Percentiles rank a stretch among this genome's conserved stretches.
phyloP scores from a whole-genome alignment of 148 eudicot genomes.

The Fallopia convolvulus region DNA sequence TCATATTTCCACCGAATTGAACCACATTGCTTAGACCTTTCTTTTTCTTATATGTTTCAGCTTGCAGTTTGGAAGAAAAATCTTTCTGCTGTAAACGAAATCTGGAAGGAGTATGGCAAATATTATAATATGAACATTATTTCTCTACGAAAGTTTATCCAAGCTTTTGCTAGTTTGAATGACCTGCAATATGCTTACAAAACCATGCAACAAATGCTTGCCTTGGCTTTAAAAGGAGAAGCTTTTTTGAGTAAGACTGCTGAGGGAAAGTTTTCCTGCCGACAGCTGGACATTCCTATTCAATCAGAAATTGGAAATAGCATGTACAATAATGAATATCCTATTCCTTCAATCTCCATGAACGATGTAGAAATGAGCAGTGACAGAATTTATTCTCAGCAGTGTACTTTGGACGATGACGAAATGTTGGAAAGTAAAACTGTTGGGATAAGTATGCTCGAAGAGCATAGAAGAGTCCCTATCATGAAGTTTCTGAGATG shows the following conservation, averaged over 20 bases:
- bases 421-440: constrained; percentile 14
- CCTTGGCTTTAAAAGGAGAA: constrained; percentile 35
- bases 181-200: constrained; percentile 59
- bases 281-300: constrained; percentile 65
- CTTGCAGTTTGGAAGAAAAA: constrained; percentile 88
- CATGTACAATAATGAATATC: constrained; percentile 17
- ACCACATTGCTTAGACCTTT: background rate
- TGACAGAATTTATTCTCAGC: constrained; percentile 14
- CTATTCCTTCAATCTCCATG: constrained; percentile 18
- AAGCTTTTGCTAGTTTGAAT: constrained; percentile 57
- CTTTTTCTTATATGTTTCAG: constrained; percentile 42
- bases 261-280: constrained; percentile 30
- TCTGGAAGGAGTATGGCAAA: constrained; percentile 63
- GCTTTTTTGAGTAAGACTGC: constrained; percentile 20
- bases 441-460: constrained; percentile 17
- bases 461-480: constrained; percentile 19
- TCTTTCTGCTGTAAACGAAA: constrained; percentile 57
- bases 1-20: background rate
- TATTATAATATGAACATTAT: constrained; percentile 38
- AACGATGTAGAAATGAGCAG: constrained; percentile 22
- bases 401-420: constrained; percentile 8
- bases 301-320: constrained; percentile 27
- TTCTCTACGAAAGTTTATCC: constrained; percentile 52
- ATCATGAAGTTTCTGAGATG: constrained; percentile 50
- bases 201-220: constrained; percentile 65